Percentiles rank a stretch among this genome's conserved stretches.
Conservation (phyloP, 352 stramenopile species). For the Phytophthora kernoviae region DNA sequence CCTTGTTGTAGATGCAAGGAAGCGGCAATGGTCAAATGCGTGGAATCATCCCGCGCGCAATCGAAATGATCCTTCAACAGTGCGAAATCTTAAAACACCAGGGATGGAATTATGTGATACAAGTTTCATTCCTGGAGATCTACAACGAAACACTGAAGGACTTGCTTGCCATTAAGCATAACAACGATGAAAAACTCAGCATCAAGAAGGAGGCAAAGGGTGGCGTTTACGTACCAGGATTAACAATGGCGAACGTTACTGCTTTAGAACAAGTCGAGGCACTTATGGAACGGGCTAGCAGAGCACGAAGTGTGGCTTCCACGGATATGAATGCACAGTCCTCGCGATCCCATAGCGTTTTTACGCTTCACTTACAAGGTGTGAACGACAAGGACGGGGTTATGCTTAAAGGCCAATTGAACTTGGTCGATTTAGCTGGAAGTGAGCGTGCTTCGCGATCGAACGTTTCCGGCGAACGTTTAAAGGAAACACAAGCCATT, state of each 20-base stretch:
- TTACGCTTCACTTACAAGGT: slow-evolving; percentile 77
- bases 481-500: slow-evolving; percentile 98
- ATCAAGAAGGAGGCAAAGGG: slow-evolving; percentile 82
- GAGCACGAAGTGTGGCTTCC: slow-evolving; percentile 70
- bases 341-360: slow-evolving; percentile 81
- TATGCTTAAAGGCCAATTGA: slow-evolving; percentile 69
- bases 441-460: slow-evolving; percentile 84
- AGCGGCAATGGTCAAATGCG: slow-evolving; percentile 94
- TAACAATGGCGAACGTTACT: slow-evolving; percentile 60
- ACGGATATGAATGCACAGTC: slow-evolving; percentile 95
- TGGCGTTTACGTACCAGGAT: slow-evolving; percentile 64
- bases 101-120: slow-evolving; percentile 95
- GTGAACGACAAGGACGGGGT: slow-evolving; percentile 84
- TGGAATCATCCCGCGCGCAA: slow-evolving; percentile 97
- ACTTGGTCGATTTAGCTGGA: slow-evolving; percentile 83
- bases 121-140: slow-evolving; percentile 99
- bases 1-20: slow-evolving; percentile 93
- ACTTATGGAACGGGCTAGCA: slow-evolving; percentile 79
- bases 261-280: slow-evolving; percentile 68
- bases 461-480: slow-evolving; percentile 88
- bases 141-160: slow-evolving; percentile 99
- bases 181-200: slow-evolving; percentile 49
- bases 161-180: slow-evolving; percentile 88
- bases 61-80: slow-evolving; percentile 95
- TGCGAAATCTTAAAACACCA: slow-evolving; percentile 62